Base-by-base conservation (phyloP, 2,329 filamentous ascomycete genomes). In the Colletotrichum karsti region DNA sequence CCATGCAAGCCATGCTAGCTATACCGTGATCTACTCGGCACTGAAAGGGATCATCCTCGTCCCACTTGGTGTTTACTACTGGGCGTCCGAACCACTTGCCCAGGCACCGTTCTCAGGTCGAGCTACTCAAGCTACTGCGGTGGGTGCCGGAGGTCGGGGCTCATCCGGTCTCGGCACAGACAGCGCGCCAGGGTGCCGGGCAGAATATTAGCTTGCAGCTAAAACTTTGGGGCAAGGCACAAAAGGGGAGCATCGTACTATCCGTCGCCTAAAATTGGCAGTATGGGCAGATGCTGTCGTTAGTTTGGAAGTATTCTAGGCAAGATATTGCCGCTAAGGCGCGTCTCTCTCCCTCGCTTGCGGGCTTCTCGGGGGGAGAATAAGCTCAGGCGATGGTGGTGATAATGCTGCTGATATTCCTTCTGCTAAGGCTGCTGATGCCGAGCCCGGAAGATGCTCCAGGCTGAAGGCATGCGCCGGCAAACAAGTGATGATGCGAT, bases 121-220 rank as follows among this genome's bases (percentile, higher is more conserved):
- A 58, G 53, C 61, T 61, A n/a, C n/a, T n/a, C n/a, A n/a, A n/a
- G n/a, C n/a, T 35, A 15, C 22, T 48, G 46, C 22, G 60, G 54
- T 55, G 65, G 20, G 18, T 39, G 54, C 39, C 39, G 53, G 42
- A 64, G 60, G 60, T 64, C 60, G 59, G 44, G 60, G 54, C 60
- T 58, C 65, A 54, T 65, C 65, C 33, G 53, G 60, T 65, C 65
- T 68, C 54, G 60, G 65, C 65, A 68, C 60, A 54, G 54, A 64
- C 60, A 54, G 20, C 37, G 39, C 63, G 65, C 65, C 60, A 64
- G 30, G 41, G 53, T 33, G 53, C 53, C 65, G 46, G 54, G 24
- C 60, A 67, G 59, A 24, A 59, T 26, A 39, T 53, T 68, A 59
- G 65, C 53, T 64, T 53, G 60, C 65, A 64, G 65, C 60, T 54